Percentiles rank a stretch among this genome's conserved stretches.
phyloP scores from a whole-genome alignment of 2,329 filamentous ascomycete species.

The Ophiostoma piceae region DNA sequence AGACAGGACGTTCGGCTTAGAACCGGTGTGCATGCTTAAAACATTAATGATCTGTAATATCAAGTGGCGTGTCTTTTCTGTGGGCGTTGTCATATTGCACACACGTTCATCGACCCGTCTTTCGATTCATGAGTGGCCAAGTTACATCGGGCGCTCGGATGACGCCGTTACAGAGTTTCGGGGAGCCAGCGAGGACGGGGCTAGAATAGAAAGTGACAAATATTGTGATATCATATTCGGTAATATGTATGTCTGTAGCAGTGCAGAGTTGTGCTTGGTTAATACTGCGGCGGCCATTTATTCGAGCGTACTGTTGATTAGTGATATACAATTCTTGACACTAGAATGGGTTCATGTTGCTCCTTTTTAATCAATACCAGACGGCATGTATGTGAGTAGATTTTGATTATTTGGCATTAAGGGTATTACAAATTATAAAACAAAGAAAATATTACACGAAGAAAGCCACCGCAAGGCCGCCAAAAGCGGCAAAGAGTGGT shows the following conservation, averaged over 20 bases:
- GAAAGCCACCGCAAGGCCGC: background rate
- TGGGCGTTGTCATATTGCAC: conserved; percentile 3
- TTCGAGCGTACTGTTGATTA: background rate
- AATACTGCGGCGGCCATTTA: background rate
- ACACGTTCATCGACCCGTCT: background rate
- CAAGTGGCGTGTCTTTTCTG: conserved; percentile 10
- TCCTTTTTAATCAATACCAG: background rate
- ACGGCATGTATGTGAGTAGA: background rate
- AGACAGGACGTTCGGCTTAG: background rate
- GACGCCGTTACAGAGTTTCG: conserved; percentile 11
- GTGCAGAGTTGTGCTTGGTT: background rate
- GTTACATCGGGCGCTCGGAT: conserved; percentile 20
- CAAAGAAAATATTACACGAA: background rate
- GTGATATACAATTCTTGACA: background rate
- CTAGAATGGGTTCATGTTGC: background rate
- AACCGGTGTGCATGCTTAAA: background rate
- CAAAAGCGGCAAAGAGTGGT: background rate
- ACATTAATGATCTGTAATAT: background rate
- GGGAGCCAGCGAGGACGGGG: background rate
- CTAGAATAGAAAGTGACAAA: background rate
- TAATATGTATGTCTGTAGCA: background rate
- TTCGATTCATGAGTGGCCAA: background rate
- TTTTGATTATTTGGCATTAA: background rate
- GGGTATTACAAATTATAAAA: background rate
- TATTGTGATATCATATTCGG: background rate